Base-by-base conservation (phyloP, 116 monocot species). In the Papilionanthe hybrid region DNA sequence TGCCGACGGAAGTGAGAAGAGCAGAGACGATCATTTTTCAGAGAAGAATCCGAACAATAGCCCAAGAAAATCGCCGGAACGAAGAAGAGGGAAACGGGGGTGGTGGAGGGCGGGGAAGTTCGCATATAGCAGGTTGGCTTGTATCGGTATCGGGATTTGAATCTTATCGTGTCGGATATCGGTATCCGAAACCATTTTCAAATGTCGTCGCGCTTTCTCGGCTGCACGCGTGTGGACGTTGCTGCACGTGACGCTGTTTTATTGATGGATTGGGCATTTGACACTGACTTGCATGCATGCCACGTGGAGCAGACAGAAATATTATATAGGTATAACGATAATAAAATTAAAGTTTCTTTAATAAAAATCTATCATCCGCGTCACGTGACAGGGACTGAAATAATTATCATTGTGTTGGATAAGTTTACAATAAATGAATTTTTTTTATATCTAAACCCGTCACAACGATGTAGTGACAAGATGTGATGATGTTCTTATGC, bases 1-100 rank as follows among this genome's bases (percentile, higher is more conserved):
- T 88, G 53, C 95, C 99, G 13, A 99, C 99, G 3, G 99, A 88
- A 1, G 95, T 95, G 42, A 92, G 78, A 43, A 99, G 84, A 58
- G 99, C 99, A 27, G 99, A 95, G 41, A 99, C 77, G 83, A 95
- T 93, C 99, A 99, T 99, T 42, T 10, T 49, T 75, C 9, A 5
- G 7, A 44, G 6, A 44, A 73, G 44, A 73, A 73, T 41, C 37
- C 11, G 32, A 69, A 37, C 68, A 12, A 37, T 3, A 32, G 13
- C 32, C 69, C 5, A 37, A 4, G 17, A 32, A 32, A 17, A 37
- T 69, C 13, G 12, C 43, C 3, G n/a, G 20, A 44, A 1, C 17
- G 8, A 1, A 44, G 5, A 44, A 44, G 22, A 44, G n/a, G 20
- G 43, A 11, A 44, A 42, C 4, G 37, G 37, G 43, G 44, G 10